These are phyloP conservation scores for Oehlia diaphana DNA, from an alignment of 192 early-diverging fungal species.

Conservation along the genomic window DNA sequence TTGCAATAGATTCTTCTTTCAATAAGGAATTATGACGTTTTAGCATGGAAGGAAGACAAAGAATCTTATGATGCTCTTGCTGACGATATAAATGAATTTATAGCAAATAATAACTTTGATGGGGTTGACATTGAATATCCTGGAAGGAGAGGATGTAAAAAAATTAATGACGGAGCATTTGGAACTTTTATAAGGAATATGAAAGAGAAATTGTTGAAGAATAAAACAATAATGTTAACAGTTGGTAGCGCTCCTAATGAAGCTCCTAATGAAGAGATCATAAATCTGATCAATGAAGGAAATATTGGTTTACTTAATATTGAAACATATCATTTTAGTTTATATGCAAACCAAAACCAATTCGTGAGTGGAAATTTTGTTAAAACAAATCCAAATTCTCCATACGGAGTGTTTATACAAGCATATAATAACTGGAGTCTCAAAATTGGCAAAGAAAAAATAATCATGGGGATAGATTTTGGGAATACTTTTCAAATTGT, in stretches of 20 bases:
- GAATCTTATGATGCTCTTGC: background rate
- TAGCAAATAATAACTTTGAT: background rate
- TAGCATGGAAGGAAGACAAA: background rate
- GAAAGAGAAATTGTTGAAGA: background rate
- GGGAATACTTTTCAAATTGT: conserved; percentile 54
- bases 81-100: background rate
- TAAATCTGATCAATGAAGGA: background rate
- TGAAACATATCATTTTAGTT: background rate
- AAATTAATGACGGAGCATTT: background rate
- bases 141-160: background rate
- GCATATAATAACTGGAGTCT: conserved; percentile 59
- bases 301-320: background rate
- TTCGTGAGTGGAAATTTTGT: too few species aligned
- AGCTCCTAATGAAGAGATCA: too few species aligned
- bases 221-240: background rate
- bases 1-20: background rate
- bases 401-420: conserved; percentile 34
- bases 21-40: background rate
- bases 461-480: conserved; percentile 62
- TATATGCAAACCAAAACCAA: background rate
- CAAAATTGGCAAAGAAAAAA: conserved; percentile 59
- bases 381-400: background rate
- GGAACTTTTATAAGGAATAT: background rate
- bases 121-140: background rate
- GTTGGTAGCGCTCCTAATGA: background rate